phyloP scores from a whole-genome alignment of 768 basidiomycete genomes.

The Asterophora lycoperdoides region DNA sequence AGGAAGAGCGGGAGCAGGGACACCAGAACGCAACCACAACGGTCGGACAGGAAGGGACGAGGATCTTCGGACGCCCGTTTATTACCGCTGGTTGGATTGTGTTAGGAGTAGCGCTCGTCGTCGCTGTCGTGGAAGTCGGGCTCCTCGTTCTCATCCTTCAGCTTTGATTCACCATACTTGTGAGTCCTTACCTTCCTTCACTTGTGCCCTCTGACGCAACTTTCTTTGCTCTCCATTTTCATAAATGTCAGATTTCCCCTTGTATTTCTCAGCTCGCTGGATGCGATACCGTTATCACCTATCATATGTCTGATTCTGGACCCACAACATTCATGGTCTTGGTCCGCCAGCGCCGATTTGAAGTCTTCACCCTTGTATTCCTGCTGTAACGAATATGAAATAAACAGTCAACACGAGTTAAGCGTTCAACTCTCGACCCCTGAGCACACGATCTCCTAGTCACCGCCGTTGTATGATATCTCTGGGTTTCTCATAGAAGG shows the following conservation, averaged over 20 bases:
- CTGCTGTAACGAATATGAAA: too few relatives aligned
- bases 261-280: background rate
- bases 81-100: slow-evolving; percentile 78
- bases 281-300: background rate
- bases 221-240: too few relatives aligned
- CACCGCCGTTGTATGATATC: too few relatives aligned
- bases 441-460: too few relatives aligned
- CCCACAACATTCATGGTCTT: background rate
- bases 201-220: background rate
- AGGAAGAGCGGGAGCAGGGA: slow-evolving; percentile 27
- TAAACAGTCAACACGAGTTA: too few relatives aligned
- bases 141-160: slow-evolving; percentile 59
- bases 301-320: background rate
- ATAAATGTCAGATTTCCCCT: background rate
- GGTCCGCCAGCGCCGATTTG: background rate
- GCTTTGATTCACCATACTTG: slow-evolving; percentile 3
- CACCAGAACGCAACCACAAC: slow-evolving; percentile 44
- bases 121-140: slow-evolving; percentile 59
- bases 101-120: slow-evolving; percentile 53
- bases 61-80: slow-evolving; percentile 74
- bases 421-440: too few relatives aligned
- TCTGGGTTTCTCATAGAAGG: too few relatives aligned
- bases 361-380: too few relatives aligned
- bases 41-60: slow-evolving; percentile 54
- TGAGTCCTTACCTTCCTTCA: background rate